Conservation (phyloP, 768 basidiomycete species). For the Agrocybe praecox region DNA sequence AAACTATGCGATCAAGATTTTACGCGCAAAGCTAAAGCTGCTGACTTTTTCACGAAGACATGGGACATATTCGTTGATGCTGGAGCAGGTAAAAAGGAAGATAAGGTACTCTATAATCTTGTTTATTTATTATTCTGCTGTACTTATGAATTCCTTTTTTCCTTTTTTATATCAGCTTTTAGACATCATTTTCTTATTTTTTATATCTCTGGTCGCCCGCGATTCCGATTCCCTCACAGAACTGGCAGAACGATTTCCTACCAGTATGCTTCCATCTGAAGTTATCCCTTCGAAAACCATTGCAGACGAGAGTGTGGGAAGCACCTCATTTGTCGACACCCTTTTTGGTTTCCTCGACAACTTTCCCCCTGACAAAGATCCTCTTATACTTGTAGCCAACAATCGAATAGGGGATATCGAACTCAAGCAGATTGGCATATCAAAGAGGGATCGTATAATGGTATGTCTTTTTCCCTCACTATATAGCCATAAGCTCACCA, state of each 20-base stretch:
- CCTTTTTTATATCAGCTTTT: conserved; percentile 47
- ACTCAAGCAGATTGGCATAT: conserved; percentile 53
- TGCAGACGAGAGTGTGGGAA: conserved; percentile 4
- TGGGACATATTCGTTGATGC: conserved; percentile 68
- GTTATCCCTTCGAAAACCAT: conserved; percentile 6
- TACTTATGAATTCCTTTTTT: neutral
- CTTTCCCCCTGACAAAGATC: conserved; percentile 41
- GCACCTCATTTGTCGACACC: conserved; percentile 36
- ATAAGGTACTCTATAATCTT: conserved; percentile 34
- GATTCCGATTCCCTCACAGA: conserved; percentile 59
- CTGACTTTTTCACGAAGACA: conserved; percentile 69
- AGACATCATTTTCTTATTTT: conserved; percentile 63
- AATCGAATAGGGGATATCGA: conserved; percentile 33
- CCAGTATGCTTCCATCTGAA: conserved; percentile 10
- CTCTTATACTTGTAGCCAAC: conserved; percentile 40
- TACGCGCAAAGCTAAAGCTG: conserved; percentile 75
- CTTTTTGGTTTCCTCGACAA: conserved; percentile 45
- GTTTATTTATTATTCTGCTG: neutral
- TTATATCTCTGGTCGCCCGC: conserved; percentile 62
- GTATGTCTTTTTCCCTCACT: conserved; percentile 37
- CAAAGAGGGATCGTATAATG: conserved; percentile 56
- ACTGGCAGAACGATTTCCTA: conserved; percentile 41
- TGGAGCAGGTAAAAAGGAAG: conserved; percentile 63
- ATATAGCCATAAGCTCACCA: neutral
- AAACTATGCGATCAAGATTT: conserved; percentile 79